phyloP scores from a whole-genome alignment of 345 rosid species.

The Salix koriyanagi region DNA sequence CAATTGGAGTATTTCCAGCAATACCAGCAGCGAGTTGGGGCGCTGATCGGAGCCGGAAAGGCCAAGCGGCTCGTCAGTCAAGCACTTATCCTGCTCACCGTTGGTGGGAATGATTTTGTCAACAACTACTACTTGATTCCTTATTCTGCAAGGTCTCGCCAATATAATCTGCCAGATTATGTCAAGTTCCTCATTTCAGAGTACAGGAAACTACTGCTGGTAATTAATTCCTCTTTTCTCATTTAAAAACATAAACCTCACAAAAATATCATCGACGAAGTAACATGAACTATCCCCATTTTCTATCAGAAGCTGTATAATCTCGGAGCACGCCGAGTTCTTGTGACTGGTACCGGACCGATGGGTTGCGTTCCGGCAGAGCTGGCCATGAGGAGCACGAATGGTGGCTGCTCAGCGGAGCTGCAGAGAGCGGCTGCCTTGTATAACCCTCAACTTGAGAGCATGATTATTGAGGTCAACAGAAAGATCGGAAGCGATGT shows the following conservation, averaged over 20 bases:
- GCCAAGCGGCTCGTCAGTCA: conserved; percentile 45
- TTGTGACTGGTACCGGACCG: conserved; percentile 55
- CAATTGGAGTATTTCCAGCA: conserved; percentile 57
- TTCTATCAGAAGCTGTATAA: conserved; percentile 29
- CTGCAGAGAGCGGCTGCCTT: conserved; percentile 38
- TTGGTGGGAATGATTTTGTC: conserved; percentile 68
- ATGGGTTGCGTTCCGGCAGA: conserved; percentile 54
- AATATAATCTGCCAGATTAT: conserved; percentile 41
- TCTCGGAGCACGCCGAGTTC: conserved; percentile 40
- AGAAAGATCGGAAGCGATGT: conserved; percentile 16
- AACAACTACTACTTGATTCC: conserved; percentile 59
- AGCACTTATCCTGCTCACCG: conserved; percentile 48
- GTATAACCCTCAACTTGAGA: conserved; percentile 39
- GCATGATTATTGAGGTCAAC: conserved; percentile 30
- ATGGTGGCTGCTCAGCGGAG: conserved; percentile 39
- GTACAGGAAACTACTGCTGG: conserved; percentile 39
- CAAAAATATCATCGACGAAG: no score
- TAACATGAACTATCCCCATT: background rate
- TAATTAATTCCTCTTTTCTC: conserved; percentile 13
- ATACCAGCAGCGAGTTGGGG: conserved; percentile 50
- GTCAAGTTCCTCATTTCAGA: conserved; percentile 43
- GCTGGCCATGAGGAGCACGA: conserved; percentile 29
- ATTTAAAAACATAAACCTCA: no score
- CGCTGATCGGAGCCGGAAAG: conserved; percentile 39
- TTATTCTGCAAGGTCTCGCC: conserved; percentile 44